Base-by-base conservation (phyloP, 2,329 filamentous ascomycete genomes). In the Ceratocystis eucalypticola region DNA sequence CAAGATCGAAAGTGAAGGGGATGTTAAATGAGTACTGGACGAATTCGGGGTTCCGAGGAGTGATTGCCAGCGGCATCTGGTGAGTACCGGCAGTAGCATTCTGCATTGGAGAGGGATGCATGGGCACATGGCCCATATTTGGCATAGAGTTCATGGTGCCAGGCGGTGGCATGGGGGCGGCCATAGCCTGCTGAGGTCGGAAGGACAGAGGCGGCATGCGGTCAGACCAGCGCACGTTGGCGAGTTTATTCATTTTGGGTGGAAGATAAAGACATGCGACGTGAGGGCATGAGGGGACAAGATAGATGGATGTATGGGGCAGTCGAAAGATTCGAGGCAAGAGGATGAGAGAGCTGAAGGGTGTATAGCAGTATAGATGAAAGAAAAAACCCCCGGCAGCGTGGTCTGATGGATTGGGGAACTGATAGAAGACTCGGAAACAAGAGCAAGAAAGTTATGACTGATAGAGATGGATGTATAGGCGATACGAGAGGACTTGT, bases 11-110 rank as follows among this genome's bases (percentile, higher is more conserved):
- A 71, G 91, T 87, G 77, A 97, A 96, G 69, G 94, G 94, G 62
- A 99, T 88, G 75, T 96, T 97, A 85, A 99, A 97, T 70, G 91
- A 93, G 75, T 96, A 88, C 76, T 95, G 91, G 76, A 97, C 64
- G 41, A 62, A 46, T 37, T 65, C 66, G 25, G 66, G 68, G 25
- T 59, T 61, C 41, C 64, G 61, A 10, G 64, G 66, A 10, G 64
- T 28, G 17, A 65, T 63, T 22, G 55, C 64, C 22, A 68, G 61
- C 12, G 66, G 66, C 66, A 68, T 68, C 46, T 59, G 63, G 46
- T 67, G 66, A 22, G 66, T 25, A 22, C 59, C 61, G 64, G 57
- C 41, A 53, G 64, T 45, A 30, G 64, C 55, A 62, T 61, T 66
- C 25, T 66, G 66, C 41, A 65, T 65, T 20, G 61, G 66, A 74